Conservation (phyloP, 345 rosid species). For the Firmiana major region DNA sequence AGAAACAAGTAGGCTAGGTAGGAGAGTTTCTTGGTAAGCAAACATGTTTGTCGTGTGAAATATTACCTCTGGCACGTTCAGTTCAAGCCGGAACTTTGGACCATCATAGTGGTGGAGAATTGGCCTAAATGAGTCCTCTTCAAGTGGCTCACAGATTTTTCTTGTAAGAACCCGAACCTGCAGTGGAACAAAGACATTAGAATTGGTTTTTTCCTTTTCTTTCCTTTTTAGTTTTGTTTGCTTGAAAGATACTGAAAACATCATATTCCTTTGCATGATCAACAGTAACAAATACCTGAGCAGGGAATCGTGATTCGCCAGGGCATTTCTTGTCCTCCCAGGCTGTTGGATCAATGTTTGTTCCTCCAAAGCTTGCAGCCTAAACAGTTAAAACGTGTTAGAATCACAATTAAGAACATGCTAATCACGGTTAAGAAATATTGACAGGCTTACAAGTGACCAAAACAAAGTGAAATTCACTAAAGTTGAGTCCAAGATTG, state of each 20-base stretch:
- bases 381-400: slow-evolving; percentile 16
- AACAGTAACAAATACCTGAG: slow-evolving; percentile 48
- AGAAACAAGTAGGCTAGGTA: not conserved
- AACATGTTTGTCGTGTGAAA: not conserved
- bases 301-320: slow-evolving; percentile 97
- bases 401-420: not conserved
- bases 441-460: too few relatives aligned
- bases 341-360: slow-evolving; percentile 87
- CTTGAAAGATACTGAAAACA: not conserved
- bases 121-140: slow-evolving; percentile 98
- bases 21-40: not conserved
- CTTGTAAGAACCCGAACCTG: slow-evolving; percentile 78
- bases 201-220: not conserved
- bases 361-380: slow-evolving; percentile 98
- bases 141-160: slow-evolving; percentile 80
- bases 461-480: too few relatives aligned
- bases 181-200: not conserved
- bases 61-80: slow-evolving; percentile 84
- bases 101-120: slow-evolving; percentile 97
- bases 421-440: not conserved
- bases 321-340: slow-evolving; percentile 94
- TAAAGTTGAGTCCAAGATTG: too few relatives aligned
- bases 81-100: slow-evolving; percentile 96
- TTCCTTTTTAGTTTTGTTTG: not conserved
- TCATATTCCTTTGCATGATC: not conserved